Percentiles rank a stretch among this genome's conserved stretches.
These are phyloP conservation scores for Acanthamoeba castellanii DNA, from an alignment of 208 protist genomes.

Conservation along the genomic window DNA sequence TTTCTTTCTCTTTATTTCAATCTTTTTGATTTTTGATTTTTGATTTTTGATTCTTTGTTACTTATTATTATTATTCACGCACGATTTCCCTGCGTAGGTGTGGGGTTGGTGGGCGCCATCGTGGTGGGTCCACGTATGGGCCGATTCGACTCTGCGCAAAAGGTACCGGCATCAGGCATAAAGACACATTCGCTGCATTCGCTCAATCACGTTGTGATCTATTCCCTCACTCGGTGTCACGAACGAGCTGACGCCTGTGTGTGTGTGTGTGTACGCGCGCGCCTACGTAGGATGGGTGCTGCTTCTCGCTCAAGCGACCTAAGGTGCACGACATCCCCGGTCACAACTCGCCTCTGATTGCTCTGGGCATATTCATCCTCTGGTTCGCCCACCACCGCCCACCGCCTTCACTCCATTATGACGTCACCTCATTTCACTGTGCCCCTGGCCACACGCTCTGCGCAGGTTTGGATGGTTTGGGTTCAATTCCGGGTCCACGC, in stretches of 20 bases:
- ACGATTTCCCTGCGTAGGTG: background rate
- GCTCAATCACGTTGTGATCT: no score
- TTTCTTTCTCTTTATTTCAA: background rate
- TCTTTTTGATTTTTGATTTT: background rate
- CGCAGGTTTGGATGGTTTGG: conserved; percentile 69
- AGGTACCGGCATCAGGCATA: background rate
- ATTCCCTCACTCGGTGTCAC: no score
- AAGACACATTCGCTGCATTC: no score
- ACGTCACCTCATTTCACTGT: background rate
- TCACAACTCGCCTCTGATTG: conserved; percentile 21
- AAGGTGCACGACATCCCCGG: conserved; percentile 47
- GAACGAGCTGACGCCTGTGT: no score
- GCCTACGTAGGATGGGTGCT: background rate
- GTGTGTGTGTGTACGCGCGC: background rate
- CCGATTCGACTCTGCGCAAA: conserved; percentile 30
- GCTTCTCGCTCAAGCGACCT: background rate
- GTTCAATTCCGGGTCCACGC: conserved; percentile 66
- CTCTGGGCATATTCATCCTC: conserved; percentile 50
- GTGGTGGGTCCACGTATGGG: conserved; percentile 44
- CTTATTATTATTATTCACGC: no score
- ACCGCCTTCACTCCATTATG: no score
- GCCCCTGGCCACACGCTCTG: background rate
- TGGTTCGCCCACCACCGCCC: background rate
- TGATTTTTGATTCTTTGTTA: no score
- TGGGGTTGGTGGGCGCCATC: conserved; percentile 59